Percentiles rank a stretch among this genome's conserved stretches.
Conservation (phyloP, 257 asterid genomes). For the Przewalskia tangutica region DNA sequence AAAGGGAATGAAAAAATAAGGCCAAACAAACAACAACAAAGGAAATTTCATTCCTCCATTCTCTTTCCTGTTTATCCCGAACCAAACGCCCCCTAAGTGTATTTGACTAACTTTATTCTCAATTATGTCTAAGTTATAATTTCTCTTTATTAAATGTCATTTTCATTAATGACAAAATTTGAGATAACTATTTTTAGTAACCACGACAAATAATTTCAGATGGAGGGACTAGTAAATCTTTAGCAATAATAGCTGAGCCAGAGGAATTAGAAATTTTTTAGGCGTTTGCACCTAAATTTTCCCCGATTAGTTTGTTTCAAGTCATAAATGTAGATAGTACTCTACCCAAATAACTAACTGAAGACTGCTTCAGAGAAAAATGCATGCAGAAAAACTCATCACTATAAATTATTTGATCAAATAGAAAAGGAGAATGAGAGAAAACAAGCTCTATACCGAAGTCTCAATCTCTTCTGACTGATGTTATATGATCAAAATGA, state of each 20-base stretch:
- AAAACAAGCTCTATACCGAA: slow-evolving; percentile 20
- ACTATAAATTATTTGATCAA: slow-evolving; percentile 32
- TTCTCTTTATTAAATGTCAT: too few species aligned
- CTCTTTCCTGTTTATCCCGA: too few species aligned
- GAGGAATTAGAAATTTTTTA: background rate
- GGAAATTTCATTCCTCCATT: too few species aligned
- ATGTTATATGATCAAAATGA: slow-evolving; percentile 18
- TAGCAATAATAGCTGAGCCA: background rate
- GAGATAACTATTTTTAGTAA: too few species aligned
- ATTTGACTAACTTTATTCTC: too few species aligned
- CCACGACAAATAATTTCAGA: too few species aligned
- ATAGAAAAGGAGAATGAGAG: slow-evolving; percentile 5
- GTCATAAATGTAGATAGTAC: background rate
- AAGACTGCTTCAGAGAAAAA: background rate
- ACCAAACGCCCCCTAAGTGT: too few species aligned
- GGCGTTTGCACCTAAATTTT: background rate
- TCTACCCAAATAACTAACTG: background rate
- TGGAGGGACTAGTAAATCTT: background rate
- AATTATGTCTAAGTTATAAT: too few species aligned
- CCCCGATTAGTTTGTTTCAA: background rate
- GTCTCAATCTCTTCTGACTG: slow-evolving; percentile 13
- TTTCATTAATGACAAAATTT: too few species aligned
- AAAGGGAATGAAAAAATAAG: too few species aligned
- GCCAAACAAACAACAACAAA: too few species aligned
- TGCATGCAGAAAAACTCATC: slow-evolving; percentile 5